Percentiles rank a stretch among this genome's conserved stretches.
Evolutionary conservation across 1,284 basidiomycete genomes (phyloP).

Genomic region (Anthracocystis walkeri): DNA sequence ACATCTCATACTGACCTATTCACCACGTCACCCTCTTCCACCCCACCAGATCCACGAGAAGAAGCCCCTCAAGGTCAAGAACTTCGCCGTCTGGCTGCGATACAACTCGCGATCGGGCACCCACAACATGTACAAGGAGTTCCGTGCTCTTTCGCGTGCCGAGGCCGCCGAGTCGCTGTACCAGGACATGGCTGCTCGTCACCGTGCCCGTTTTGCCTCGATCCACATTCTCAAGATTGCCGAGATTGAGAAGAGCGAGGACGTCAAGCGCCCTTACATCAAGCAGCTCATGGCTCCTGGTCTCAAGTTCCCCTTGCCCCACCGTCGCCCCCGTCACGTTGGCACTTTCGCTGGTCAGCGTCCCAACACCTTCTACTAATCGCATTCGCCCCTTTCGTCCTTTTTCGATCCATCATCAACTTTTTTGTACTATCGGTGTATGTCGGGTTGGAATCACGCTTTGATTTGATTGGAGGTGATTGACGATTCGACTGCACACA

Average conservation of each 20-base stretch:
- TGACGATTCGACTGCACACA: constrained; percentile 1
- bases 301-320: constrained; percentile 98
- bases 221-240: constrained; percentile 96
- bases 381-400: constrained; percentile 16
- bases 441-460: not conserved
- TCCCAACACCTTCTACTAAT: constrained; percentile 71
- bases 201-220: constrained; percentile 98
- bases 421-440: constrained; percentile 2
- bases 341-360: constrained; percentile 71
- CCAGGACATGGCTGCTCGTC: constrained; percentile 99
- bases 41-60: constrained; percentile 77
- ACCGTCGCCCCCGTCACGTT: constrained; percentile 75
- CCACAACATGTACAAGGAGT: constrained; percentile 80
- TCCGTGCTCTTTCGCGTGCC: constrained; percentile 92
- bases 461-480: not conserved
- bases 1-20: constrained; percentile 16
- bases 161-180: constrained; percentile 97
- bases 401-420: not conserved
- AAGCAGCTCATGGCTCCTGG: constrained; percentile 90
- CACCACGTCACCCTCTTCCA: not conserved
- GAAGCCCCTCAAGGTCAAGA: constrained; percentile 98
- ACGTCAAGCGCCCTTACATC: constrained; percentile 88
- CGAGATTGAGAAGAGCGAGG: constrained; percentile 90
- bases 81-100: constrained; percentile 99
- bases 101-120: constrained; percentile 76